Evolutionary conservation across 306 rosid genomes (phyloP), one percentile per base, ranked within the genome.

Genomic region (Cucurbita ficifolia): DNA sequence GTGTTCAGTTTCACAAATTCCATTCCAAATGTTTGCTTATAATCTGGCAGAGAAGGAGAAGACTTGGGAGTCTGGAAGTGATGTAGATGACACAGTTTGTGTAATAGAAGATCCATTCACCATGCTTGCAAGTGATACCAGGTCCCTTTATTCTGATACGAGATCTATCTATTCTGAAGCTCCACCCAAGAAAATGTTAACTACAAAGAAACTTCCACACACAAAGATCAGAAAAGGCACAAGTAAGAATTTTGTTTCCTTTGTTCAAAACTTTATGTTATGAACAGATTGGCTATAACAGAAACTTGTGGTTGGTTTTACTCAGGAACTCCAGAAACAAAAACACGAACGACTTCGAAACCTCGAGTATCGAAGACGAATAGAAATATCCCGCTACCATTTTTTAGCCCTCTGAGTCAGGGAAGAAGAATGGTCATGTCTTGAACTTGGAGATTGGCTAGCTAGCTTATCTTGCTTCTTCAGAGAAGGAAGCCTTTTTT

Each of bases 21-120:
- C 99, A 10, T 89, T 81, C 75, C 89, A 91, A 76, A 89, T 95
- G 96, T 95, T 89, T 82, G 87, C 89, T 61, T 86, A 88, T 53
- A 82, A 77, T 74, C 86, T 91, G 39, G 70, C 69, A 0, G 97
- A 89, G 88, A 91, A 74, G 81, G 93, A 82, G 77, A 91, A 84
- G 86, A 24, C 53, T 14, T 49, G 58, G 39, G 92, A 88, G 67
- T 62, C 78, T 2, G 5, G 73, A 70, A 82, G 79, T 52, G 88
- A 78, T 39, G 82, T 46, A 24, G 80, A 73, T 42, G 90, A 84
- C 38, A 63, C 40, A 17, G 39, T 72, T 49, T 77, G 87, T 19
- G 57, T 54, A 1, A 24, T 64, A 38, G 92, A 85, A 65, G 92
- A 88, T 76, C 76, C 77, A 36, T 22, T 62, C 67, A 18, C 70